phyloP scores from a whole-genome alignment of 768 basidiomycete genomes.

The Panaeolus cyanescens region DNA sequence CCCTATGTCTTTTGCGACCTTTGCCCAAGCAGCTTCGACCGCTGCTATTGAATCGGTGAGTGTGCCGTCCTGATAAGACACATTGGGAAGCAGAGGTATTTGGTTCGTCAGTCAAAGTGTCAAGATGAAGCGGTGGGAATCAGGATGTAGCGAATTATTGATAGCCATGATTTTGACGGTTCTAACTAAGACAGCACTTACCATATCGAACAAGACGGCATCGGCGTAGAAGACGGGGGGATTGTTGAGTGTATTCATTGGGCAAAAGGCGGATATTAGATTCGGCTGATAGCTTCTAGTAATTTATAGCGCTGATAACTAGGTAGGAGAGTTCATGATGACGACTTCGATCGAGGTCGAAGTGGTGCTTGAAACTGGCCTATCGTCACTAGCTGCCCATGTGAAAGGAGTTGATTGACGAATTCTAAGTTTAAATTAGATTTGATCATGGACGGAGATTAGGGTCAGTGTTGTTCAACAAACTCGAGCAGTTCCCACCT shows the following conservation, averaged over 20 bases:
- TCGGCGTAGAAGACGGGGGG: conserved; percentile 46
- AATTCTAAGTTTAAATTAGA: too few relatives aligned
- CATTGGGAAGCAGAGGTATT: background rate
- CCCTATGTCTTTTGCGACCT: conserved; percentile 69
- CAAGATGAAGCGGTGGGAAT: background rate
- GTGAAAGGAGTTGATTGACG: too few relatives aligned
- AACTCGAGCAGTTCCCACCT: too few relatives aligned
- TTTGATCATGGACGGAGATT: too few relatives aligned
- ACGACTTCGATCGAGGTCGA: background rate
- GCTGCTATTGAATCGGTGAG: conserved; percentile 74
- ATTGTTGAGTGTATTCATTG: background rate
- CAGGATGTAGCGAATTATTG: background rate
- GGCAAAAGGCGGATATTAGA: background rate
- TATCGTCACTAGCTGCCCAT: too few relatives aligned
- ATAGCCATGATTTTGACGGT: too few relatives aligned
- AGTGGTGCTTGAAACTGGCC: background rate
- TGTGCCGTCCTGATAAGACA: conserved; percentile 56
- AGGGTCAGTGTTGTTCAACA: too few relatives aligned
- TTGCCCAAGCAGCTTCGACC: conserved; percentile 76
- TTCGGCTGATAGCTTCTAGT: too few relatives aligned
- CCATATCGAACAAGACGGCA: conserved; percentile 72
- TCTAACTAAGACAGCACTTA: too few relatives aligned
- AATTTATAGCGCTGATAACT: too few relatives aligned
- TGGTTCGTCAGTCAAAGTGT: conserved; percentile 22
- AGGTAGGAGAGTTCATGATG: background rate